Base-by-base conservation (phyloP, 371 early-diverging fungal species). In the Mucor sp. region DNA sequence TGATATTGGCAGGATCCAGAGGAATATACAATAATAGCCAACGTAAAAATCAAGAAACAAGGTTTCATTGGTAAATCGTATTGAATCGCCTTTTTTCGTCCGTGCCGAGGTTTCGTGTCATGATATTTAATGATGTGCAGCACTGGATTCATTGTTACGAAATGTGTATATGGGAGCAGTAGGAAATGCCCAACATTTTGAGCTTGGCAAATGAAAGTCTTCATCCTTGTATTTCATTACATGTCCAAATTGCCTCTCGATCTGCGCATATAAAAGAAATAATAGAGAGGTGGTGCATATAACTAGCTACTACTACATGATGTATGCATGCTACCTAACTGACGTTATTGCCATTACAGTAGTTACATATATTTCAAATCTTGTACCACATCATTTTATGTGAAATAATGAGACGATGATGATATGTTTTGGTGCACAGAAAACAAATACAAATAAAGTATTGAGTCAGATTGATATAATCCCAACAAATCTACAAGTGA, bases 401-500 rank as follows among this genome's bases (percentile, higher is more conserved):
- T 15, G 53, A 27, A 53, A 53, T 27, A 27, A 53, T 53, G 53
- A 53, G 53, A 53, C 15, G 27, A 53, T 53, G 27, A 53, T 53
- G 23, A 21, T 14, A 27, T 53, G 25, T 53, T 25, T 53, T 53
- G 14, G 53, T 53, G 23, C 12, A 53, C 53, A 21, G 14, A 14
- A 53, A 27, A 53, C 27, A 53, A 53, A 23, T 5, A 53, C 53
- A 53, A 53, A 53, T 53, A 53, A 53, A 53, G 53, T 53, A 53
- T 53, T 53, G 53, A 27, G 53, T 53, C 27, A 53, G 27, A 12
- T 14, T 53, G 53, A 53, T 27, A 47, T 47, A 47, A 47, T 47
- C 47, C 53, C 53, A 53, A 53, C 53, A 53, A 53, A 25, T 14
- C 15, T 6, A 53, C 4, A 53, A 53, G 27, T 53, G 53, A 53